A percentile compares a stretch with the other conserved stretches of the same genome.
Conservation (phyloP, 345 rosid species). For the Lepidium didymum region DNA sequence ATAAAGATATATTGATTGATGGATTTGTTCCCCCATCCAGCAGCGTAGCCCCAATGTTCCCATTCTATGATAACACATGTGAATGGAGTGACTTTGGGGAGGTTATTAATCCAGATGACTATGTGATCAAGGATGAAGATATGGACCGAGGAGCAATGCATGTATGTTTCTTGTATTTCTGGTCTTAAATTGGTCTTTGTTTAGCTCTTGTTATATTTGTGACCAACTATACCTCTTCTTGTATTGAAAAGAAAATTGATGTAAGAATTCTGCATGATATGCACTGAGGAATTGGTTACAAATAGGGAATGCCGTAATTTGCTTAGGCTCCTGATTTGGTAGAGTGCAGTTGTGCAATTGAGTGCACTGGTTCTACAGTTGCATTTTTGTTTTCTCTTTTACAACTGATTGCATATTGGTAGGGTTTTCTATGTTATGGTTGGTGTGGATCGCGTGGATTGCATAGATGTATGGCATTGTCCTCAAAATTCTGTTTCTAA, state of each 20-base stretch:
- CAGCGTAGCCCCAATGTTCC: constrained; percentile 92
- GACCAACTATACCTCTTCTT: background rate
- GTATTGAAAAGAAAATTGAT: background rate
- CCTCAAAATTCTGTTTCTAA: background rate
- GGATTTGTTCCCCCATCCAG: constrained; percentile 85
- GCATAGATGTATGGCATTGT: background rate
- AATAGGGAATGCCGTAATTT: background rate
- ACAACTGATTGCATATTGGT: background rate
- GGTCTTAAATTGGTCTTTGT: background rate
- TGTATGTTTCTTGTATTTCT: constrained; percentile 36
- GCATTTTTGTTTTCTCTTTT: background rate
- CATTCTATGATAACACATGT: constrained; percentile 62
- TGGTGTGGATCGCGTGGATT: background rate
- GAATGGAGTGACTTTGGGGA: constrained; percentile 99
- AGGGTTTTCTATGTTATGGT: background rate
- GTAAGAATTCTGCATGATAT: background rate
- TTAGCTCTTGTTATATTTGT: background rate
- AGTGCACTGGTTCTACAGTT: background rate
- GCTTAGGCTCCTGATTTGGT: background rate
- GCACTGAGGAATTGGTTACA: background rate
- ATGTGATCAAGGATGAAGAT: constrained; percentile 77
- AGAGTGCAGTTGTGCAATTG: background rate
- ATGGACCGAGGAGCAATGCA: constrained; percentile 65
- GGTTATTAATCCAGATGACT: constrained; percentile 94
- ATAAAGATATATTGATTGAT: constrained; percentile 74